phyloP scores from a whole-genome alignment of 2,329 filamentous ascomycete species.

The Aspergillus brunneoviolaceus region DNA sequence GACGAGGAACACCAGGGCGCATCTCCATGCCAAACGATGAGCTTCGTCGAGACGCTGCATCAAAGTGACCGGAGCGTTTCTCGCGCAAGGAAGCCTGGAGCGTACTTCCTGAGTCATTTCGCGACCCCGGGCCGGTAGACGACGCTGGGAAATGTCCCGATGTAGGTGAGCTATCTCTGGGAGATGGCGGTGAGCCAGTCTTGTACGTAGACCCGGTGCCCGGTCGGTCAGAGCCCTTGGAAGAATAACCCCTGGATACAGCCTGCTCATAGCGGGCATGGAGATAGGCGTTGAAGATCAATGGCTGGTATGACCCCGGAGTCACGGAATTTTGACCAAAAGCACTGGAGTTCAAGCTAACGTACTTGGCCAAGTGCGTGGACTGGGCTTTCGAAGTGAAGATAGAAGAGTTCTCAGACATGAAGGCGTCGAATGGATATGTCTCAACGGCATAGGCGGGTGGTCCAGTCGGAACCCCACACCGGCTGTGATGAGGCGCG shows the following conservation, averaged over 20 bases:
- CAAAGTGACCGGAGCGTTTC: constrained; percentile 92
- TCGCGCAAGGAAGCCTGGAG: constrained; percentile 83
- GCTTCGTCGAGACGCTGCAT: constrained; percentile 76
- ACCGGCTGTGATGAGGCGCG: constrained; percentile 84
- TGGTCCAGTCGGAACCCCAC: constrained; percentile 81
- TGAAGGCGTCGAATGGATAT: constrained; percentile 86
- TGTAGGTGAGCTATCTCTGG: constrained; percentile 66
- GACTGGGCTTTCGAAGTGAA: constrained; percentile 71
- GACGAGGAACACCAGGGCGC: constrained; percentile 54
- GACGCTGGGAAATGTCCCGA: constrained; percentile 75
- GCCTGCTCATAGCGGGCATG: constrained; percentile 68
- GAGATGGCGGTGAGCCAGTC: constrained; percentile 56
- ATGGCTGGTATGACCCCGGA: constrained; percentile 53
- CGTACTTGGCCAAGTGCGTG: constrained; percentile 79
- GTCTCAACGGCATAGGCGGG: constrained; percentile 91
- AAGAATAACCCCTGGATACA: constrained; percentile 42
- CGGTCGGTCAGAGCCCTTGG: constrained; percentile 63
- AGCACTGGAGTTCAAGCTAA: constrained; percentile 81
- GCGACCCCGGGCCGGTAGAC: constrained; percentile 75
- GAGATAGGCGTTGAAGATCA: constrained; percentile 89
- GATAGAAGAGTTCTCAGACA: constrained; percentile 77
- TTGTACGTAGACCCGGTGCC: constrained; percentile 64
- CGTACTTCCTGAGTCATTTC: constrained; percentile 88
- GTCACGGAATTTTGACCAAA: constrained; percentile 69
- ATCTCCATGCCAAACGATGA: constrained; percentile 87